phyloP scores from a whole-genome alignment of 2,329 filamentous ascomycete species.

The Ophiostoma fasciatum region DNA sequence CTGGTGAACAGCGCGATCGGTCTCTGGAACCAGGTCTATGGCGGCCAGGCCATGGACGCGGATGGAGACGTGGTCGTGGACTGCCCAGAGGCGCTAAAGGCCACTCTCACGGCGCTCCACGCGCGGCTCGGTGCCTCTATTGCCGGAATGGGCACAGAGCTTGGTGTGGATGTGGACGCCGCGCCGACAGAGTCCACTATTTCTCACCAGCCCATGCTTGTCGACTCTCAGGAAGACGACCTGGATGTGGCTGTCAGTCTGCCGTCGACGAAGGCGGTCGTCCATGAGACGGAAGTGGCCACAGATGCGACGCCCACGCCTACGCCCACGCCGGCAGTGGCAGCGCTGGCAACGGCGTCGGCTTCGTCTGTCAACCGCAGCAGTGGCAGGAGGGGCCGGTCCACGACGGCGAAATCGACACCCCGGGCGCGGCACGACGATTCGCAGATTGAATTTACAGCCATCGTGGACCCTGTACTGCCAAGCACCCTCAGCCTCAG shows the following conservation, averaged over 20 bases:
- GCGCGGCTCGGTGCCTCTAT: conserved; percentile 32
- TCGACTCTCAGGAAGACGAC: conserved; percentile 37
- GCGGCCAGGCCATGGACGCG: conserved; percentile 33
- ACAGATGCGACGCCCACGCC: not conserved
- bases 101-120: conserved; percentile 46
- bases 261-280: conserved; percentile 14
- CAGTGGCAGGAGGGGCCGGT: conserved; percentile 13
- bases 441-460: conserved; percentile 65
- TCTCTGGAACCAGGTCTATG: conserved; percentile 59
- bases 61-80: too few species aligned
- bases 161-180: too few species aligned
- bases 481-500: conserved; percentile 22
- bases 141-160: conserved; percentile 26
- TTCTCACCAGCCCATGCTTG: conserved; percentile 26
- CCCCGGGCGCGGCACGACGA: conserved; percentile 67
- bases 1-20: conserved; percentile 36
- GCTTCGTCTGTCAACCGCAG: conserved; percentile 5
- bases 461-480: conserved; percentile 42
- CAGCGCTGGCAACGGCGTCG: conserved; percentile 2
- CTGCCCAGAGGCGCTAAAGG: conserved; percentile 51
- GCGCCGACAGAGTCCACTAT: conserved; percentile 22
- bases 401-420: conserved; percentile 28
- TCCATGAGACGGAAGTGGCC: conserved; percentile 7
- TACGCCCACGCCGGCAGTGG: not conserved
- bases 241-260: conserved; percentile 15